Evolutionary conservation across 2,329 filamentous ascomycete species (phyloP).

Genomic region (Botrytis cinerea): DNA sequence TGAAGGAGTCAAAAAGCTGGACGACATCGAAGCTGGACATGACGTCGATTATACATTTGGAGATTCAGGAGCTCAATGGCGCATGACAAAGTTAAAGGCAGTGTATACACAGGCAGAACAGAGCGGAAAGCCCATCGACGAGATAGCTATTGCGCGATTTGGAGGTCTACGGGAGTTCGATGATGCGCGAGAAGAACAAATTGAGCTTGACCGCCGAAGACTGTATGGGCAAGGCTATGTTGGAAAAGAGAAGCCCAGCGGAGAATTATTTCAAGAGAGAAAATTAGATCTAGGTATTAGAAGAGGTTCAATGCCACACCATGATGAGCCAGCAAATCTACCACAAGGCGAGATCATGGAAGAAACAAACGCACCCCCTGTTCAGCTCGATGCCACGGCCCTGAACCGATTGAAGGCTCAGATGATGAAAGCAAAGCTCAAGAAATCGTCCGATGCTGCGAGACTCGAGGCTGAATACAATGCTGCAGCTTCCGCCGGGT

Average conservation of each 20-base stretch:
- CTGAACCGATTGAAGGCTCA: conserved; percentile 90
- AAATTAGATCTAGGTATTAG: conserved; percentile 59
- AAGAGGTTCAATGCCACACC: conserved; percentile 42
- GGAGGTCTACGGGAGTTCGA: conserved; percentile 84
- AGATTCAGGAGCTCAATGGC: conserved; percentile 87
- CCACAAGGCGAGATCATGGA: conserved; percentile 60
- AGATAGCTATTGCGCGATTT: conserved; percentile 79
- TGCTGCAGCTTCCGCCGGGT: conserved; percentile 62
- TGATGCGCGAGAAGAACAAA: conserved; percentile 87
- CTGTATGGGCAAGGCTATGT: conserved; percentile 85
- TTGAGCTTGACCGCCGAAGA: conserved; percentile 80
- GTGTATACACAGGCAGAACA: conserved; percentile 81
- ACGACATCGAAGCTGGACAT: conserved; percentile 56
- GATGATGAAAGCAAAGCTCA: conserved; percentile 93
- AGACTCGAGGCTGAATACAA: conserved; percentile 85
- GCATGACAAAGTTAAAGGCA: conserved; percentile 90
- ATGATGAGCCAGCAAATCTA: conserved; percentile 42
- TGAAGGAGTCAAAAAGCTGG: conserved; percentile 52
- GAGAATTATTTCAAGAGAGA: conserved; percentile 80
- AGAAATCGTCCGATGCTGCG: conserved; percentile 71
- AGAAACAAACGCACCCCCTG: conserved; percentile 53
- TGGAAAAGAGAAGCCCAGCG: conserved; percentile 82
- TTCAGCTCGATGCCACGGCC: conserved; percentile 69
- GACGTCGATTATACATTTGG: conserved; percentile 84
- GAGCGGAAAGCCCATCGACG: conserved; percentile 70